Conservation (phyloP, 176 grass and related monocot genomes). For the Oryza brachyantha region DNA sequence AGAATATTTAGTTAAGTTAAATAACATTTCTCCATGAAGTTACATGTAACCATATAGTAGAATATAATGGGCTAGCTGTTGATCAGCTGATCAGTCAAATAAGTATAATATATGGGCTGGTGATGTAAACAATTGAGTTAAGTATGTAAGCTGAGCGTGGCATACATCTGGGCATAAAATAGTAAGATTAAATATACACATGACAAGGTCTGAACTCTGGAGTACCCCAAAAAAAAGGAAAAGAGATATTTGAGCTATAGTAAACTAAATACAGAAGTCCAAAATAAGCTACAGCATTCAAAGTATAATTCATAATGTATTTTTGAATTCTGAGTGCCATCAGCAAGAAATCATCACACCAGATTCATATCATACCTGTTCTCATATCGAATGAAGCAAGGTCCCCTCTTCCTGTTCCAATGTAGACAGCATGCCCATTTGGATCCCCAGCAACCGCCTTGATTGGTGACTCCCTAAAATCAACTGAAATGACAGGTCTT, state of each 20-base stretch:
- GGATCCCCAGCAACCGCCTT: conserved; percentile 77
- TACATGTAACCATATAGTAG: not conserved
- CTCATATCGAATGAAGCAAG: conserved; percentile 93
- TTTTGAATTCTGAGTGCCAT: not conserved
- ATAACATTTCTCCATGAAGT: no score
- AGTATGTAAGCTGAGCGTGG: not conserved
- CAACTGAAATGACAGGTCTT: conserved; percentile 72
- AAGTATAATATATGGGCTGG: not conserved
- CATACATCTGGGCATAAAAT: not conserved
- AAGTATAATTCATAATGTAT: conserved; percentile 8
- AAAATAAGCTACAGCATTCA: not conserved
- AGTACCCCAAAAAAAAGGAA: not conserved
- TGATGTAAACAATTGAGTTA: not conserved
- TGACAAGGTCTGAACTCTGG: conserved; percentile 5
- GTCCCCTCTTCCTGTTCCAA: conserved; percentile 83
- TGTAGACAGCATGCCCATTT: conserved; percentile 79
- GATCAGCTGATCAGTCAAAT: conserved; percentile 1
- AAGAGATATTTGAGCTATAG: not conserved
- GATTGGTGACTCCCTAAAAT: conserved; percentile 85
- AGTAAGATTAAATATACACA: no score
- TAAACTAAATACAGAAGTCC: not conserved
- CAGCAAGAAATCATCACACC: not conserved
- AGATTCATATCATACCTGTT: conserved; percentile 53
- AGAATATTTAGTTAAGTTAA: no score
- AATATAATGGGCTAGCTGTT: not conserved